These are phyloP conservation scores for Sporisorium exsertum DNA, from an alignment of 1,284 basidiomycete species.

Conservation along the genomic window DNA sequence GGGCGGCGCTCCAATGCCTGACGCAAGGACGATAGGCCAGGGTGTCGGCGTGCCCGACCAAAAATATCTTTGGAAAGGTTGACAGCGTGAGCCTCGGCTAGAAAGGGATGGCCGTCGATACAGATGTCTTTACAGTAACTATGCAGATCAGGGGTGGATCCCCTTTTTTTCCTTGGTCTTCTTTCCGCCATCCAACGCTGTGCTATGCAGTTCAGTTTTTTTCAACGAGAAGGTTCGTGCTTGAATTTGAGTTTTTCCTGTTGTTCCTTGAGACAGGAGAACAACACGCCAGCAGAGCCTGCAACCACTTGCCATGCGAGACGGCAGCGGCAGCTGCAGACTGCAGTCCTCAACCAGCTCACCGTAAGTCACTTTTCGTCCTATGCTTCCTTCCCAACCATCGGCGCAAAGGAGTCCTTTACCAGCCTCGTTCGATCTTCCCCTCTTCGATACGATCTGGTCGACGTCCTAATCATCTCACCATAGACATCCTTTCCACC, in stretches of 20 bases:
- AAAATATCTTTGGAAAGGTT: not conserved
- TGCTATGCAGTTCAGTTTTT: not conserved
- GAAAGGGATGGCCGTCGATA: not conserved
- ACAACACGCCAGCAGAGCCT: not conserved
- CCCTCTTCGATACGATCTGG: not conserved
- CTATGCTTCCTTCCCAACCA: not conserved
- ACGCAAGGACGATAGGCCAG: not conserved
- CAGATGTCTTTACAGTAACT: conserved; percentile 14
- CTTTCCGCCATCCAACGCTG: not conserved
- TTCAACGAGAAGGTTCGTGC: not conserved
- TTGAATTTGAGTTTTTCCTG: not conserved
- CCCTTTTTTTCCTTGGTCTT: not conserved
- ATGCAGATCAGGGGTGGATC: conserved; percentile 11
- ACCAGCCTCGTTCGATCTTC: not conserved
- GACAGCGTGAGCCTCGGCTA: not conserved
- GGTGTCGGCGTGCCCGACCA: not conserved
- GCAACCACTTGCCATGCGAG: not conserved
- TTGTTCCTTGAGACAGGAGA: not conserved
- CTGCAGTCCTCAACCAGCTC: not conserved
- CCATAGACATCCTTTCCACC: not conserved
- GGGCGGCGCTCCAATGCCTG: too few species aligned
- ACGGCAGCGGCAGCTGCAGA: conserved; percentile 11
- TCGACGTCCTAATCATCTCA: not conserved
- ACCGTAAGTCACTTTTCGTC: not conserved
- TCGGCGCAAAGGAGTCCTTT: not conserved